phyloP scores from a whole-genome alignment of 1,139 yeast species.

The Pichia sp. region DNA sequence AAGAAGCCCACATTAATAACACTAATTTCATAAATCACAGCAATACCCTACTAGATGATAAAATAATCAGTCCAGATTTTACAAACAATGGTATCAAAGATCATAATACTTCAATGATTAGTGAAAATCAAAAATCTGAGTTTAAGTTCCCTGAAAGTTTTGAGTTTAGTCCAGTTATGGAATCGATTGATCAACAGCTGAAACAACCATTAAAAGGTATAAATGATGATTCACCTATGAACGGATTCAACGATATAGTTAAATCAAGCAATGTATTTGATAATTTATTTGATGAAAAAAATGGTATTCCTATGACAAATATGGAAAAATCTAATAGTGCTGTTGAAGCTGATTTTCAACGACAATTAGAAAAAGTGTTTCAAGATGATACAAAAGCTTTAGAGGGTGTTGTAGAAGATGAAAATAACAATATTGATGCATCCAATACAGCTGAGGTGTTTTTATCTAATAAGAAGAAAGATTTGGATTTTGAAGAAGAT shows the following conservation, averaged over 20 bases:
- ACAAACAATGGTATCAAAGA: slow-evolving; percentile 14
- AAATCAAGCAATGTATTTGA: slow-evolving; percentile 7
- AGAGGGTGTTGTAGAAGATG: not conserved
- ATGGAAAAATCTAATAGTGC: not conserved
- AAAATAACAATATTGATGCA: slow-evolving; percentile 6
- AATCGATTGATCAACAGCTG: slow-evolving; percentile 11
- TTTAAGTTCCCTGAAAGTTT: slow-evolving; percentile 13
- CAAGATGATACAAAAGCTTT: slow-evolving; percentile 1
- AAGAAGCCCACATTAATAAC: not conserved
- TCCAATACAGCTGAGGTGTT: not conserved
- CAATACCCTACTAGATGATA: too few species aligned
- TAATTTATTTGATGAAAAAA: slow-evolving; percentile 10
- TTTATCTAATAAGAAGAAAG: slow-evolving; percentile 3
- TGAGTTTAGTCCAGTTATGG: slow-evolving; percentile 11
- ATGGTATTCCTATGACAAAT: not conserved
- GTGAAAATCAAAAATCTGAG: slow-evolving; percentile 6
- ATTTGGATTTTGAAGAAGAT: slow-evolving; percentile 10
- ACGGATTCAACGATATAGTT: slow-evolving; percentile 8
- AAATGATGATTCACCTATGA: not conserved
- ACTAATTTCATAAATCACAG: too few species aligned
- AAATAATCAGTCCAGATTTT: slow-evolving; percentile 9
- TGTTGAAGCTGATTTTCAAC: slow-evolving; percentile 2
- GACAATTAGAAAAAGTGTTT: slow-evolving; percentile 8
- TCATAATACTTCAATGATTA: not conserved
- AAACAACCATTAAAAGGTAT: slow-evolving; percentile 4